Evolutionary conservation across 441 rosid species (phyloP), one percentile per base, ranked within the genome.

Genomic region (Bocquillonia castaneifolia): DNA sequence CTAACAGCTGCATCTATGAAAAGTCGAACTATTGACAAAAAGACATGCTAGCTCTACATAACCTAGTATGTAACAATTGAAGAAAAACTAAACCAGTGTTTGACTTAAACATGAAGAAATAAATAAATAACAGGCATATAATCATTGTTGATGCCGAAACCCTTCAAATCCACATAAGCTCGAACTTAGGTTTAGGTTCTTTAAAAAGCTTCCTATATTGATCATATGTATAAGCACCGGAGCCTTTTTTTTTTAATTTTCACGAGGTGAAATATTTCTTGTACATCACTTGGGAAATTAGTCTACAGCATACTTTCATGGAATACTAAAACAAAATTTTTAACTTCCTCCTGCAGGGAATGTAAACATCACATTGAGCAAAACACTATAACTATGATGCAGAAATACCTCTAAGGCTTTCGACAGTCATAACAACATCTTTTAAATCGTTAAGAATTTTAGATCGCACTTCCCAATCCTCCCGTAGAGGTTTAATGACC

Each of bases 371-470:
- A n/a, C 44, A 66, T 56, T 55, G 22, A 61, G 8, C 51, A 37
- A 28, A 69, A 59, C 26, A n/a, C n/a, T n/a, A n/a, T n/a, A 23
- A 72, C 6, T 14, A 26, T 67, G 71, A 71, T 45, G 65, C 25
- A 73, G 53, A 59, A 51, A 29, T 75, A 91, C 99, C 99, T 87
- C 90, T 83, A 64, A 91, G 74, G 72, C 84, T 82, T 62, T 85
- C 90, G 51, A 91, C 69, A 10, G 97, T 83, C 37, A 47, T 72
- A 69, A 91, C 79, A 42, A 81, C 81, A 18, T 66, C 70, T 47
- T 76, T 80, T 75, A 93, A 67, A 59, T 91, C 93, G 61, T 77
- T 68, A 28, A 93, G 78, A 69, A 93, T 73, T 40, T 32, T 72
- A 28, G 29, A 58, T 63, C 96, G 80, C 1, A 52, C 75, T 34